Conservation (phyloP, 176 grass and related monocot species). For the Oryza rufipogon region DNA sequence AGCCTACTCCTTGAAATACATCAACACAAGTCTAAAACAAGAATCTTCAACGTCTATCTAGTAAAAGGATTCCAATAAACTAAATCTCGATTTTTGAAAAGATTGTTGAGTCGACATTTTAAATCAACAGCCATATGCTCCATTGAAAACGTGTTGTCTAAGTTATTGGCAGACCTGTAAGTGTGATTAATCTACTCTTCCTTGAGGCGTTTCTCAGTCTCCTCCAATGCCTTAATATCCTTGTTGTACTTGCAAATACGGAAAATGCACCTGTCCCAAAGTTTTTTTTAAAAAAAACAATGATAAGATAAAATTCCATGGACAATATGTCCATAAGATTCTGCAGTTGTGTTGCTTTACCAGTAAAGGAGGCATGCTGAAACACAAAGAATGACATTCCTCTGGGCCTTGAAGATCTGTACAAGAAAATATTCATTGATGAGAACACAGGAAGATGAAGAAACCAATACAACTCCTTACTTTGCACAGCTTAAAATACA, state of each 20-base stretch:
- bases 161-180: constrained; percentile 29
- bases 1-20: constrained; percentile 14
- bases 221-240: constrained; percentile 81
- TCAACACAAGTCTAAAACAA: constrained; percentile 5
- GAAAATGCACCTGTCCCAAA: constrained; percentile 62
- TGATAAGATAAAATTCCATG: constrained; percentile 9
- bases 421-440: constrained; percentile 34
- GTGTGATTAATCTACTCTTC: constrained; percentile 51
- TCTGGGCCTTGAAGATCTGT: constrained; percentile 95
- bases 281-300: constrained; percentile 11
- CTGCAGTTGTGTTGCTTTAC: constrained; percentile 49
- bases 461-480: background rate
- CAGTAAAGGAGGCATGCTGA: constrained; percentile 85
- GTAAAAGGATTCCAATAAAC: background rate
- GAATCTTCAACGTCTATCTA: background rate
- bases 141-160: background rate
- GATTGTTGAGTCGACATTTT: background rate
- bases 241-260: constrained; percentile 81
- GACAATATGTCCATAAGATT: constrained; percentile 27
- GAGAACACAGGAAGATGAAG: background rate
- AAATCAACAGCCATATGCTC: background rate
- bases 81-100: constrained; percentile 3
- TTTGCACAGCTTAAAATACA: background rate
- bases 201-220: constrained; percentile 76
- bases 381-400: constrained; percentile 89